Evolutionary conservation across 2,329 filamentous ascomycete genomes (phyloP).

Genomic region (Tolypocladium pustulatum): DNA sequence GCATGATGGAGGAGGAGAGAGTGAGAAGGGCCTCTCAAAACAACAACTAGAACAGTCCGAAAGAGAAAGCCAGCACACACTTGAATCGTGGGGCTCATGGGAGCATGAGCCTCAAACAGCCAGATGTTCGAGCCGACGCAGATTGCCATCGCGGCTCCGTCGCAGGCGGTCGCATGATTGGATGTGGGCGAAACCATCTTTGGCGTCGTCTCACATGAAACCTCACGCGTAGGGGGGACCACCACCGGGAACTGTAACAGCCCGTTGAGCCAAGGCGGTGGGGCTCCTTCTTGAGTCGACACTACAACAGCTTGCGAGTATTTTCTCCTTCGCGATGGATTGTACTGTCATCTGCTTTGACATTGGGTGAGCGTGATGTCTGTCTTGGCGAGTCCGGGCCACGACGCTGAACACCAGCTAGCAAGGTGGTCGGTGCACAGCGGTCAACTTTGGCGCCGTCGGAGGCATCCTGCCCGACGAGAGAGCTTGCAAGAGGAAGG

Average conservation of each 20-base stretch:
- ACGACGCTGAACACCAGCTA: background rate
- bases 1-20: background rate
- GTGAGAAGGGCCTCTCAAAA: background rate
- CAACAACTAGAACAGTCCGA: background rate
- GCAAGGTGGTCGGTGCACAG: background rate
- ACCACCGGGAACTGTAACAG: background rate
- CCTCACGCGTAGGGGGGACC: slow-evolving; percentile 1
- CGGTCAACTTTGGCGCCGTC: background rate
- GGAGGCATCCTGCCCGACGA: background rate
- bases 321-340: background rate
- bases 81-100: background rate
- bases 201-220: slow-evolving; percentile 3
- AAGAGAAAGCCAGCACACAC: background rate
- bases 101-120: background rate
- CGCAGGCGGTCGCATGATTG: background rate
- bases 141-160: background rate
- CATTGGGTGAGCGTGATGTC: background rate
- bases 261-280: background rate
- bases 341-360: background rate
- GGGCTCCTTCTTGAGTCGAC: background rate
- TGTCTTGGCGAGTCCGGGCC: background rate
- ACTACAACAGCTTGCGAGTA: background rate
- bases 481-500: background rate
- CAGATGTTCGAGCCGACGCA: background rate
- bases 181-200: background rate